Percentiles rank a stretch among this genome's conserved stretches.
These are phyloP conservation scores for Deuterostichococcus epilithicus DNA, from an alignment of 139 green algal species.

Conservation along the genomic window DNA sequence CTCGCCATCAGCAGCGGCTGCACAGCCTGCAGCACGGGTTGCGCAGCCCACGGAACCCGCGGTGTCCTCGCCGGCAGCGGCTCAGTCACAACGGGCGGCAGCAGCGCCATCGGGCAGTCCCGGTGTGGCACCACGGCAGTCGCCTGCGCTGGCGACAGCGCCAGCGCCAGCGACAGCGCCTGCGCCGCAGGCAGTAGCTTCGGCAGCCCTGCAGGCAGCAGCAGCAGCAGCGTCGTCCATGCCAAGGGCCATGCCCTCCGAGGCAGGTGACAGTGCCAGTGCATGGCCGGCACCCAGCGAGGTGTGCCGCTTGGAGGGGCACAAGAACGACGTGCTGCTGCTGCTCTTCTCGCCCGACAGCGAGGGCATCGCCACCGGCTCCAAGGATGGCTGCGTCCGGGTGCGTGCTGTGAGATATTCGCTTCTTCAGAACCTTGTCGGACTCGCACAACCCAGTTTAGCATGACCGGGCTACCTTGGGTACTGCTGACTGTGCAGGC, in stretches of 20 bases:
- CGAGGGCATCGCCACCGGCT: constrained; percentile 54
- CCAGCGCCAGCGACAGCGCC: neutral
- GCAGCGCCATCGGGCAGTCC: no score
- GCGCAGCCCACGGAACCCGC: no score
- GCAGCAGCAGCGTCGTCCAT: constrained; percentile 7
- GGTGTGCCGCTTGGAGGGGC: constrained; percentile 39
- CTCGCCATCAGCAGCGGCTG: no score
- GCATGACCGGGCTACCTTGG: no score
- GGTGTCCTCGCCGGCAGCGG: no score
- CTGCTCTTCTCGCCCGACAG: constrained; percentile 63
- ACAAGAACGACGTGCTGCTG: constrained; percentile 61
- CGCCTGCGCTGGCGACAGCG: neutral
- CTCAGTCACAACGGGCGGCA: no score
- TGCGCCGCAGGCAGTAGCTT: neutral
- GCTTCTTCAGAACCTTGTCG: no score
- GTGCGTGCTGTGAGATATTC: constrained; percentile 40
- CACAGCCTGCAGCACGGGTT: no score
- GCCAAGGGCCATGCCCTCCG: neutral
- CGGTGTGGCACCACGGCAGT: no score
- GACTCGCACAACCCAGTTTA: neutral
- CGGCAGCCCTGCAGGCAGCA: neutral
- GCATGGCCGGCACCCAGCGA: constrained; percentile 21
- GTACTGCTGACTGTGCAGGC: neutral
- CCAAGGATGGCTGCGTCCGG: constrained; percentile 65
- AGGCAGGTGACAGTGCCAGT: neutral